These are phyloP conservation scores for Serendipita indica DNA, from an alignment of 768 basidiomycete genomes.

Conservation along the genomic window DNA sequence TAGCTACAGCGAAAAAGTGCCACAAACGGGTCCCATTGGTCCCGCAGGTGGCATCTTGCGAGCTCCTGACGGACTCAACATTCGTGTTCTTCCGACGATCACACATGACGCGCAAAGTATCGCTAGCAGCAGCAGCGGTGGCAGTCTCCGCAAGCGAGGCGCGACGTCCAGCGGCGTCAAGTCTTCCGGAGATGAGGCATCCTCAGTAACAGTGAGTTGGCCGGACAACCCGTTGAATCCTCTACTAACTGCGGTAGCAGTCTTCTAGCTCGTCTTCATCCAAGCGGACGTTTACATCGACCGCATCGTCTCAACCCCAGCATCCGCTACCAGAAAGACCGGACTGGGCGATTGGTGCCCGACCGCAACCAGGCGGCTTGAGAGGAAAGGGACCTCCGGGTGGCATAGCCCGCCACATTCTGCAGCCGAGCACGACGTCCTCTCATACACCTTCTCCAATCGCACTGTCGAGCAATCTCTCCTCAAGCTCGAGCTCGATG, in stretches of 20 bases:
- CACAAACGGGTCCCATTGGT: not conserved
- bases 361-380: conserved; percentile 21
- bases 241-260: not conserved
- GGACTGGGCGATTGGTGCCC: conserved; percentile 80
- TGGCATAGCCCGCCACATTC: not conserved
- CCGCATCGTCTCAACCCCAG: conserved; percentile 43
- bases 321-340: conserved; percentile 69
- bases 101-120: not conserved
- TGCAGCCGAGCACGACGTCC: not conserved
- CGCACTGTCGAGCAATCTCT: conserved; percentile 17
- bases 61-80: conserved; percentile 1
- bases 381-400: not conserved
- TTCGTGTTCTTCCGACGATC: conserved; percentile 7
- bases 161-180: not conserved
- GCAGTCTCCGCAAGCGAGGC: not conserved
- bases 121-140: not conserved
- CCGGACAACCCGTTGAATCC: not conserved
- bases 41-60: not conserved
- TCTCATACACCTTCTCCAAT: not conserved
- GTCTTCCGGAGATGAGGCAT: not conserved
- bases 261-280: conserved; percentile 43
- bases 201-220: conserved; percentile 4
- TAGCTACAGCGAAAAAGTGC: not conserved
- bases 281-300: conserved; percentile 58
- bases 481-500: conserved; percentile 19